Percentiles rank a stretch among this genome's conserved stretches.
These are phyloP conservation scores for Steccherinum ochraceum DNA, from an alignment of 768 basidiomycete genomes.

Conservation along the genomic window DNA sequence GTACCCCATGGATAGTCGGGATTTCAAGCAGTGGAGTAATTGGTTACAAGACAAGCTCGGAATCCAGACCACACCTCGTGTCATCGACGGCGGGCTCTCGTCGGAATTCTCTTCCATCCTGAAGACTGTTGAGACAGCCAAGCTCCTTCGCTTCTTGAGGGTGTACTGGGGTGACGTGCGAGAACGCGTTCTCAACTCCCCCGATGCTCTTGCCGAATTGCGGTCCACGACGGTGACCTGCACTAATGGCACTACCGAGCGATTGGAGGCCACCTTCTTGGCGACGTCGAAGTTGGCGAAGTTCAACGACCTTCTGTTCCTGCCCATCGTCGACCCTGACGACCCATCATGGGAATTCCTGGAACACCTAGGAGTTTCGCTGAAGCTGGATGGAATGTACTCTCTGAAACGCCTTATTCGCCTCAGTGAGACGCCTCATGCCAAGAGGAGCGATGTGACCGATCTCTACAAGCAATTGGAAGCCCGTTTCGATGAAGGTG, in stretches of 20 bases:
- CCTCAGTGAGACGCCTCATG: conserved; percentile 6
- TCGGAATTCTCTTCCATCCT: conserved; percentile 7
- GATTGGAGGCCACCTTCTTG: conserved; percentile 4
- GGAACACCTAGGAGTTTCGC: conserved; percentile 11
- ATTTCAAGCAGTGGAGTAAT: conserved; percentile 4
- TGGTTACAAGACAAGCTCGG: conserved; percentile 13
- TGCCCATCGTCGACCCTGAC: conserved; percentile 16
- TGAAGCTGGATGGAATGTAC: conserved; percentile 10
- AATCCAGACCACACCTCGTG: conserved; percentile 11
- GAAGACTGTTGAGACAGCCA: background rate
- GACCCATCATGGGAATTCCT: conserved; percentile 15
- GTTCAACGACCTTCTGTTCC: conserved; percentile 10
- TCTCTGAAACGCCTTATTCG: conserved; percentile 14
- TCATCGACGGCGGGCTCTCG: conserved; percentile 5
- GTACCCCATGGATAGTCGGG: background rate
- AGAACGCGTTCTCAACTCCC: background rate
- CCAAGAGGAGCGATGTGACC: conserved; percentile 2
- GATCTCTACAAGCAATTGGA: conserved; percentile 16
- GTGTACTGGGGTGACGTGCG: conserved; percentile 8
- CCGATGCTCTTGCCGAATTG: conserved; percentile 2
- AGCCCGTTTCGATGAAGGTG: conserved; percentile 18
- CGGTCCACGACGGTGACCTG: conserved; percentile 1
- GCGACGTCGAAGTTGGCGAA: background rate
- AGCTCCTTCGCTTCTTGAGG: conserved; percentile 4
- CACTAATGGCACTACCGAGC: conserved; percentile 1